phyloP scores from a whole-genome alignment of 2,329 filamentous ascomycete genomes.

The Huntiella abstrusa region DNA sequence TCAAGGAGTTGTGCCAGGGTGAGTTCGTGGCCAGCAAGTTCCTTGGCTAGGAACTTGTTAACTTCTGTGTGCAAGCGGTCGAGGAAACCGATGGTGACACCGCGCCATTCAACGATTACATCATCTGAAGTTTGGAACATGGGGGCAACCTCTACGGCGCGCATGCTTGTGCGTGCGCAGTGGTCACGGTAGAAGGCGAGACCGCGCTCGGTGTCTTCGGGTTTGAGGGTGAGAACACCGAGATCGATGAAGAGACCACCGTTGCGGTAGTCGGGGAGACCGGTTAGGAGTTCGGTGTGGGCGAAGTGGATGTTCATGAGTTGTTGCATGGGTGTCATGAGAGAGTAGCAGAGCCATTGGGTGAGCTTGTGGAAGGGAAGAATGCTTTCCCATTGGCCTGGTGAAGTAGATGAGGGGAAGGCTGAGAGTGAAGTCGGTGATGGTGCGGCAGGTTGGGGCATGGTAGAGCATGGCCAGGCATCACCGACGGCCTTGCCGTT shows the following conservation, averaged over 20 bases:
- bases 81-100: conserved; percentile 40
- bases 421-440: conserved; percentile 31
- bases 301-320: conserved; percentile 65
- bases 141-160: conserved; percentile 34
- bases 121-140: conserved; percentile 42
- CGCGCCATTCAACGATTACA: conserved; percentile 48
- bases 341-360: conserved; percentile 84
- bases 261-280: conserved; percentile 81
- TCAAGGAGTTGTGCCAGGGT: conserved; percentile 78
- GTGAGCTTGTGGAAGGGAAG: conserved; percentile 88
- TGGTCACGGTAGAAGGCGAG: conserved; percentile 45
- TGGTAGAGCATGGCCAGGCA: conserved; percentile 75
- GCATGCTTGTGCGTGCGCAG: conserved; percentile 51
- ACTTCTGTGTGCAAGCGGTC: conserved; percentile 34
- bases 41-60: conserved; percentile 41
- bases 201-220: conserved; percentile 49
- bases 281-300: conserved; percentile 65
- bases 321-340: conserved; percentile 79
- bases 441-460: conserved; percentile 36
- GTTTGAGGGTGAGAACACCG: conserved; percentile 60
- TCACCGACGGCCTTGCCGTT: conserved; percentile 79
- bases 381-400: conserved; percentile 55
- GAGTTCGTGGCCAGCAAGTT: conserved; percentile 52
- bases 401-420: conserved; percentile 25
- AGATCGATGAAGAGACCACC: conserved; percentile 76